Conservation (phyloP, 2,329 filamentous ascomycete species). For the Calonectria fujianensis region DNA sequence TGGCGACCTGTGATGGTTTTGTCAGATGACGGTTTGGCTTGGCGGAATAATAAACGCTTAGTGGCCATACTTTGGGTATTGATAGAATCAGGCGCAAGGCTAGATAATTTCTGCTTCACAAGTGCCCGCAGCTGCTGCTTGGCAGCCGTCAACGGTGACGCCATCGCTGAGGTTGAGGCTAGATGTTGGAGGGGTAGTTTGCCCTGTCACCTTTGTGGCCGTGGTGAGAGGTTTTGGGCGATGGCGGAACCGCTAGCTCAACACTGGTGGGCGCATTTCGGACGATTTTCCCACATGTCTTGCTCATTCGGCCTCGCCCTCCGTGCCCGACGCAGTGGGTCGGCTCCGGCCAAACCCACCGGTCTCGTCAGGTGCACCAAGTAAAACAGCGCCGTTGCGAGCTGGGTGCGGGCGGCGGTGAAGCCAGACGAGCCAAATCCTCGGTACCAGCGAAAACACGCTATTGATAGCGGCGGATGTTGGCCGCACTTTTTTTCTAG, state of each 20-base stretch:
- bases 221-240: conserved; percentile 33
- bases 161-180: conserved; percentile 63
- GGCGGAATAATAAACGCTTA: conserved; percentile 19
- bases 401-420: conserved; percentile 31
- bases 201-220: conserved; percentile 33
- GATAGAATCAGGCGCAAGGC: conserved; percentile 77
- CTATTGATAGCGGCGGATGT: conserved; percentile 16
- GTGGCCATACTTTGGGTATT: conserved; percentile 79
- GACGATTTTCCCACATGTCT: conserved; percentile 25
- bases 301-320: conserved; percentile 37
- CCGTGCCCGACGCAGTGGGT: conserved; percentile 43
- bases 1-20: conserved; percentile 71
- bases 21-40: conserved; percentile 46
- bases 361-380: conserved; percentile 45
- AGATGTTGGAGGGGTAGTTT: conserved; percentile 24
- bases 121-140: conserved; percentile 85
- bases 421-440: conserved; percentile 27
- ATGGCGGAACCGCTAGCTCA: conserved; percentile 30
- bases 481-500: background rate
- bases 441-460: background rate
- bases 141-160: conserved; percentile 74
- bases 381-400: conserved; percentile 11
- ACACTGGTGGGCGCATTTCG: conserved; percentile 24
- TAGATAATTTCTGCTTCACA: conserved; percentile 80
- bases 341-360: conserved; percentile 44